Evolutionary conservation across 2,329 filamentous ascomycete genomes (phyloP), one percentile per base, ranked within the genome.

Genomic region (Trichoderma afroharzianum): DNA sequence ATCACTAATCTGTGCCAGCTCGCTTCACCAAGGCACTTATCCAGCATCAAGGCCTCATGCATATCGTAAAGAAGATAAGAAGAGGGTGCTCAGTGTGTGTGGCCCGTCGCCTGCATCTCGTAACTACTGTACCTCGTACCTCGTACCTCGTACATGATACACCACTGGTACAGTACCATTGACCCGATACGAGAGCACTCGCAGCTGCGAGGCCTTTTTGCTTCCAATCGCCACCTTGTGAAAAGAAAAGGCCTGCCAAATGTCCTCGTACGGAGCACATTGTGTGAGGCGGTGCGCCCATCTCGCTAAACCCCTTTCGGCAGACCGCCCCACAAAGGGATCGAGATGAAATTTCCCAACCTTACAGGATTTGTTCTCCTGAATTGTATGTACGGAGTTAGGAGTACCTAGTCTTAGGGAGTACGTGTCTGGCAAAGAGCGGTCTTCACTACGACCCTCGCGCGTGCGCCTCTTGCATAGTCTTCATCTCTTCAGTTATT

Each of bases 261-360:
- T 6, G 57, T 68, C 28, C 66, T 33, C 28, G 62, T 71, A 64
- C 68, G 26, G 57, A 33, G 68, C 57, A 55, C 26, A 39, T 33
- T 43, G 32, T 57, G 58, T 26, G 59, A 66, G 50, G 61, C 68
- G 61, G 68, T 71, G 61, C 68, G 68, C 12, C 64, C n/a, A 62
- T 26, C n/a, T 59, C 63, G 70, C 70, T 71, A 71, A 58, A 28
- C 70, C 63, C 24, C 59, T 68, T 63, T 62, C 26, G 63, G 70
- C 4, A 2, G 11, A 6, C 1, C 7, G 63, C 61, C 70, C 70
- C 70, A 71, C 70, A 68, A 62, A 62, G 57, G 63, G 63, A 71
- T 71, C 70, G 70, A 71, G 70, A 71, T 71, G 63, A 71, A 71
- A 71, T 71, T 71, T 71, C 57, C 70, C 70, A 71, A 57, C 70